Conservation (phyloP, 371 early-diverging fungal species). For the Mucor saturninus region DNA sequence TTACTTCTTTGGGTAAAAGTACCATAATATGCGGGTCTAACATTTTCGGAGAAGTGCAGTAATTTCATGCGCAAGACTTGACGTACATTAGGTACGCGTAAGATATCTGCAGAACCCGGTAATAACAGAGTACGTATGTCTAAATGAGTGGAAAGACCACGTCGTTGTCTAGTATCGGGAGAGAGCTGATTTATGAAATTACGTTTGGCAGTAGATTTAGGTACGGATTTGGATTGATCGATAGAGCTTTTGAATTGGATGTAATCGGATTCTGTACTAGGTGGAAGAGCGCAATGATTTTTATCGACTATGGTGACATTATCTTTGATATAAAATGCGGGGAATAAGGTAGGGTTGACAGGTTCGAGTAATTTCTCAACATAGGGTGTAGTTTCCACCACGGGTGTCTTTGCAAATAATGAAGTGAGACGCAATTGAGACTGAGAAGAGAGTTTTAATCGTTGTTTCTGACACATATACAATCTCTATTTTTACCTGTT, state of each 20-base stretch:
- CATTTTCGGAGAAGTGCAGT: constrained; percentile 73
- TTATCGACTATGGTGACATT: constrained; percentile 43
- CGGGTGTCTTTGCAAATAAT: constrained; percentile 37
- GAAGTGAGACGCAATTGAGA: constrained; percentile 52
- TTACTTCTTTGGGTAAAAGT: constrained; percentile 76
- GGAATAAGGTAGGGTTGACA: constrained; percentile 56
- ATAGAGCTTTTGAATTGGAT: constrained; percentile 10
- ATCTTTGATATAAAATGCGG: constrained; percentile 70
- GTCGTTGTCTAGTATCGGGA: constrained; percentile 26
- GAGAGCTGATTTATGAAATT: constrained; percentile 12
- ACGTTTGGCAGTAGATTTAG: background rate
- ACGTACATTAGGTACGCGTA: constrained; percentile 32
- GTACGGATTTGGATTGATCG: background rate
- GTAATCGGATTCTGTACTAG: constrained; percentile 15
- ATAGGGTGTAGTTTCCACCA: constrained; percentile 12
- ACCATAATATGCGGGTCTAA: constrained; percentile 82
- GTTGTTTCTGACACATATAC: constrained; percentile 3
- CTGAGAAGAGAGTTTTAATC: constrained; percentile 16
- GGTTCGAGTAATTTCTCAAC: constrained; percentile 25
- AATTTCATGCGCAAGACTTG: constrained; percentile 66
- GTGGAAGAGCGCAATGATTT: constrained; percentile 10
- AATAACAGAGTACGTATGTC: constrained; percentile 21
- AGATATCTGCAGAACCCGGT: constrained; percentile 33
- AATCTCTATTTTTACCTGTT: constrained; percentile 29
- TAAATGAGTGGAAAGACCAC: constrained; percentile 16